Conservation (phyloP, 164 flowering plant species). For the Umbellularia californica region DNA sequence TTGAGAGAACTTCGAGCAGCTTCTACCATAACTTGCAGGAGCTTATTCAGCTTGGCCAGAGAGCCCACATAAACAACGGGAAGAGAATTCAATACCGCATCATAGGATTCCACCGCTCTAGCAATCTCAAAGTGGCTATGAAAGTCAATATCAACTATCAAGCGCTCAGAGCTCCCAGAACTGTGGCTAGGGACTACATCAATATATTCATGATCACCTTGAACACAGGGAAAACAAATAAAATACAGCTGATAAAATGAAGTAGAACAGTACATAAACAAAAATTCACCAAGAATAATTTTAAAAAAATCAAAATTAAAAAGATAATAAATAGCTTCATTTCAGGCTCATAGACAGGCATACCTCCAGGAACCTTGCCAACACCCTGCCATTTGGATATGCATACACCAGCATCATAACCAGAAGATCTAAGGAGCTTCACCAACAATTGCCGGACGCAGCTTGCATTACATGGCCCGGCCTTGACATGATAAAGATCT, state of each 20-base stretch:
- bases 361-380: slow-evolving; percentile 95
- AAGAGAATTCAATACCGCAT: slow-evolving; percentile 57
- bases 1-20: slow-evolving; percentile 78
- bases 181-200: slow-evolving; percentile 49
- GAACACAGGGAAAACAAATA: neutral
- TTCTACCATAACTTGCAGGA: slow-evolving; percentile 78
- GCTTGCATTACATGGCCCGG: slow-evolving; percentile 61
- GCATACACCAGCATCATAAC: slow-evolving; percentile 89
- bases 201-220: slow-evolving; percentile 91
- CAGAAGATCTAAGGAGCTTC: slow-evolving; percentile 68
- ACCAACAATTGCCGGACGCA: slow-evolving; percentile 69
- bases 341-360: neutral
- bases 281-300: neutral
- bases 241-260: neutral
- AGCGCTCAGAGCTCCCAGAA: slow-evolving; percentile 49
- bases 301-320: too few species aligned
- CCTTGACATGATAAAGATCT: slow-evolving; percentile 46
- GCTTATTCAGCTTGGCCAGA: slow-evolving; percentile 51
- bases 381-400: slow-evolving; percentile 62
- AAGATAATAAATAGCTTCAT: neutral
- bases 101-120: slow-evolving; percentile 81
- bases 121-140: slow-evolving; percentile 96
- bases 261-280: neutral
- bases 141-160: slow-evolving; percentile 82
- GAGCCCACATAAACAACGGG: slow-evolving; percentile 78